Base-by-base conservation (phyloP, 768 basidiomycete species). In the Rhizopogon vesiculosus region DNA sequence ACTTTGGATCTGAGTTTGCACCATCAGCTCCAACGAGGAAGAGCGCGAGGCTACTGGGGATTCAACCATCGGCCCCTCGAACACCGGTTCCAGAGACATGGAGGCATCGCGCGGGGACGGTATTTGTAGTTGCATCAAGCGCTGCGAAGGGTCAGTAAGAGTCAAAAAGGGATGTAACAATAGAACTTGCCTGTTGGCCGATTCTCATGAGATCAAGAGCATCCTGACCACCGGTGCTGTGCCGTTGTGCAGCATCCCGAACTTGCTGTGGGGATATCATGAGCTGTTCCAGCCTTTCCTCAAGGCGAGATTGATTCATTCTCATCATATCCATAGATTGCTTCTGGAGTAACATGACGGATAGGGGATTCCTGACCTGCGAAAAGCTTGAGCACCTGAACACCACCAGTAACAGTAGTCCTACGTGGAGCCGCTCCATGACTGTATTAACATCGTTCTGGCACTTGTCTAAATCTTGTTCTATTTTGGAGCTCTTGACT, bases 201-300 rank as follows among this genome's bases (percentile, higher is more conserved):
- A 71, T 66, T 45, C 72, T 72, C 84, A 85, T 84, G 39, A 85
- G 68, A 5, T 69, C 64, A 53, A 75, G 64, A 7, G 77, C 83
- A 16, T 64, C 74, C 44, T 64, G 69, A 28, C 74, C 71, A 2
- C 78, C 79, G 41, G 72, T 69, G 25, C 60, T 59, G 48, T 79
- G 77, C 54, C 74, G 64, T 41, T 75, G 70, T 22, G 69, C 66
- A 3, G 79, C 71, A 18, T 69, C 65, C 40, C 65, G 62, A 15
- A 76, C 65, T 51, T 78, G 75, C 51, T 64, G 67, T 7, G 67
- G 68, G 40, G 60, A 73, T 5, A 71, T 75, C 15, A 80, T 52
- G 9, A 77, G 63, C 39, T 75, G 69, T 3, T 72, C 64, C 8
- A 84, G 58, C n/a, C 74, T 62, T 28, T 77, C 76, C 13, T 64